phyloP scores from a whole-genome alignment of 106 monocot species.

The Acanthochlamys bracteata region DNA sequence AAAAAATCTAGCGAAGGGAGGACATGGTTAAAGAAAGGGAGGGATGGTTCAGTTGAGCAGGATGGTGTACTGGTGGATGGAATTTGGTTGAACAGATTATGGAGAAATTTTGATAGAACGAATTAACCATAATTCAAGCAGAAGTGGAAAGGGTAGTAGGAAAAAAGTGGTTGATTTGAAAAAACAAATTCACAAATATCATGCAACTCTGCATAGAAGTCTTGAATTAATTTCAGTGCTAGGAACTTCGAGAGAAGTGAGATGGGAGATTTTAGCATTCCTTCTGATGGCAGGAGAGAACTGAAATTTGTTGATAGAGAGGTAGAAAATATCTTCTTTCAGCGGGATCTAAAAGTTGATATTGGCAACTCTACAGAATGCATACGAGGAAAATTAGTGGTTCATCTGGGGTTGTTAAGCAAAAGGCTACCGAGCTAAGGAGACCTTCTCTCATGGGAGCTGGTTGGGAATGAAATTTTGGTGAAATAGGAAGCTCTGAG shows the following conservation, averaged over 20 bases:
- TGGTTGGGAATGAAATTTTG: slow-evolving; percentile 5
- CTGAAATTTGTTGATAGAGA: too few species aligned
- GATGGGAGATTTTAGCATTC: too few species aligned
- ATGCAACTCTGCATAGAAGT: not conserved
- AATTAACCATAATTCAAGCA: slow-evolving; percentile 5
- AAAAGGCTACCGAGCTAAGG: not conserved
- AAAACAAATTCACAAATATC: not conserved
- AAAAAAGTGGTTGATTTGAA: not conserved
- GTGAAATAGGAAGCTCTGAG: not conserved
- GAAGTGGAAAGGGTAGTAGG: not conserved
- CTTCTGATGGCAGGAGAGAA: too few species aligned
- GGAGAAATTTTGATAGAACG: slow-evolving; percentile 14
- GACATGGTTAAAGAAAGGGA: not conserved
- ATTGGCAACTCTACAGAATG: not conserved
- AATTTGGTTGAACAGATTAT: slow-evolving; percentile 32
- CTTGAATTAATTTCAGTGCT: not conserved
- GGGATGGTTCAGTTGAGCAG: slow-evolving; percentile 3
- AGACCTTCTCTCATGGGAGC: not conserved
- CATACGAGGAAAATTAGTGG: not conserved
- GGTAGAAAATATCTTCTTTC: too few species aligned
- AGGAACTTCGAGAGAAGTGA: too few species aligned
- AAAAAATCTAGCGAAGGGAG: slow-evolving; percentile 7
- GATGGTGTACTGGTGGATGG: slow-evolving; percentile 22
- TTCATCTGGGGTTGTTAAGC: not conserved
- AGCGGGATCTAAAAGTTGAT: not conserved